phyloP scores from a whole-genome alignment of 2,329 filamentous ascomycete genomes.

The Colletotrichum sp. region DNA sequence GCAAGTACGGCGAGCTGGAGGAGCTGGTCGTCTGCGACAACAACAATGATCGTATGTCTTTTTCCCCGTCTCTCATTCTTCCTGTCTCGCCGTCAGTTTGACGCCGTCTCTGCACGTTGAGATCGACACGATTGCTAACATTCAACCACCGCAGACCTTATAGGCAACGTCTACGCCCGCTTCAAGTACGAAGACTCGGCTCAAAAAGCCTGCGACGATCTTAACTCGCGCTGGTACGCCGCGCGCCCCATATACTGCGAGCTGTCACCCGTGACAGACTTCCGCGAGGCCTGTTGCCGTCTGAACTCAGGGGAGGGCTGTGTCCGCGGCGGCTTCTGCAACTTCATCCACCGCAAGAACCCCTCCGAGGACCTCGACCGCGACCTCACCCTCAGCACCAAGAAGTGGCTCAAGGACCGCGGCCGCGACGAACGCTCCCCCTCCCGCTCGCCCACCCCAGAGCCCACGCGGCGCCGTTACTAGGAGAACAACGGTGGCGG shows the following conservation, averaged over 20 bases:
- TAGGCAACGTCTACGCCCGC: conserved; percentile 98
- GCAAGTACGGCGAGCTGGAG: conserved; percentile 97
- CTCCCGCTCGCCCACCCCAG: conserved; percentile 83
- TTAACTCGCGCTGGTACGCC: conserved; percentile 97
- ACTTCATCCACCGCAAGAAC: conserved; percentile 99
- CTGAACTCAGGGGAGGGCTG: conserved; percentile 95
- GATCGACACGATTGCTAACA: not conserved
- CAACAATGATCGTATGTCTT: conserved; percentile 87
- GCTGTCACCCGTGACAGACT: conserved; percentile 94
- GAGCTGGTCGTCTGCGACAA: conserved; percentile 99
- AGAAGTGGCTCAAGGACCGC: conserved; percentile 92
- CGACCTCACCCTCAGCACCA: conserved; percentile 85
- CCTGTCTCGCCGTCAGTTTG: conserved; percentile 19
- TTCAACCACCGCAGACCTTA: conserved; percentile 67
- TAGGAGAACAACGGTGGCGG: conserved; percentile 37
- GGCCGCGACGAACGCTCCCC: conserved; percentile 85
- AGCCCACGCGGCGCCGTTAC: conserved; percentile 76
- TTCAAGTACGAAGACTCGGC: conserved; percentile 99
- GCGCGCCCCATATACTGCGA: conserved; percentile 98
- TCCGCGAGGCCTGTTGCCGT: conserved; percentile 95
- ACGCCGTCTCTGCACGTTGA: not conserved
- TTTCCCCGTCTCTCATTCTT: not conserved
- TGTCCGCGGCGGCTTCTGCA: conserved; percentile 96
- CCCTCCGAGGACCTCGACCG: conserved; percentile 86
- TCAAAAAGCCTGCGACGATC: conserved; percentile 89